A percentile compares a stretch with the other conserved stretches of the same genome.
phyloP scores from a whole-genome alignment of 495 filamentous ascomycete species.

The Neurospora sp. region DNA sequence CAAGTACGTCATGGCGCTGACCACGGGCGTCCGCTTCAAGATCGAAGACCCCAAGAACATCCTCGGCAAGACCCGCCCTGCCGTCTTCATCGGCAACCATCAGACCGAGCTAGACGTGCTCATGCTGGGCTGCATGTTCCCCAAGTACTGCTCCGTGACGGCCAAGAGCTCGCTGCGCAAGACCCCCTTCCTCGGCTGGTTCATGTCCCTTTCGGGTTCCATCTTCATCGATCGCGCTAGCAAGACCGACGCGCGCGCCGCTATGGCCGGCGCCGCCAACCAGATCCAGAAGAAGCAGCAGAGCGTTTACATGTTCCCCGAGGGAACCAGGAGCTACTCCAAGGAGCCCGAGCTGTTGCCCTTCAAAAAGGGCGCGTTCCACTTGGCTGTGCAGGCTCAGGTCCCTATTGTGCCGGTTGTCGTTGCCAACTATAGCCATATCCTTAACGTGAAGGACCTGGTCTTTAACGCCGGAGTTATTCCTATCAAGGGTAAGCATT shows the following conservation, averaged over 20 bases:
- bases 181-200: constrained; percentile 90
- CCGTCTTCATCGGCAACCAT: constrained; percentile 88
- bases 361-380: constrained; percentile 98
- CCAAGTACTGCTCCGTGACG: constrained; percentile 84
- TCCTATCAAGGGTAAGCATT: constrained; percentile 61
- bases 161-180: constrained; percentile 78
- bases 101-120: constrained; percentile 92
- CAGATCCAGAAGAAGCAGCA: constrained; percentile 69
- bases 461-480: constrained; percentile 69
- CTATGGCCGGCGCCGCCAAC: constrained; percentile 71
- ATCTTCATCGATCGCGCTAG: constrained; percentile 93
- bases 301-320: constrained; percentile 88
- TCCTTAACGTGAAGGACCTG: constrained; percentile 59
- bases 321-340: constrained; percentile 87
- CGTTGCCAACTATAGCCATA: constrained; percentile 74
- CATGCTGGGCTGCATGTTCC: constrained; percentile 79
- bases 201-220: constrained; percentile 81
- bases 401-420: constrained; percentile 89
- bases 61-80: constrained; percentile 59
- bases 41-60: constrained; percentile 57
- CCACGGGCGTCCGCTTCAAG: constrained; percentile 71
- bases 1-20: constrained; percentile 65
- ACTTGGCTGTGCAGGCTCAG: constrained; percentile 85
- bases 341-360: constrained; percentile 68
- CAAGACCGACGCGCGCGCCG: constrained; percentile 65